A percentile compares a stretch with the other conserved stretches of the same genome.
phyloP scores from a whole-genome alignment of 768 basidiomycete genomes.

The Boletus coccyginus region DNA sequence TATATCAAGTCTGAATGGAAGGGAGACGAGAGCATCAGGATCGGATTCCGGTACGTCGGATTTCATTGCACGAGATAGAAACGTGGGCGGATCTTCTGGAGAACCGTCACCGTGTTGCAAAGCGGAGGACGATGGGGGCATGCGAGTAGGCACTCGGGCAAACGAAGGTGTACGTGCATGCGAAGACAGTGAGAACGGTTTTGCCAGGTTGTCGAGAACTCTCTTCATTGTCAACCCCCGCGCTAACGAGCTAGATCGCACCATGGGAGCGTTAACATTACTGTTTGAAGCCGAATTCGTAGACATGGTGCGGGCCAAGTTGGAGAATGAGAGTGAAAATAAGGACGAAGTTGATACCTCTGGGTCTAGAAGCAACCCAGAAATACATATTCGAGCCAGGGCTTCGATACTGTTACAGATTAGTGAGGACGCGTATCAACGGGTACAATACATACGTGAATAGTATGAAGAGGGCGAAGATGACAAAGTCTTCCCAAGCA shows the following conservation, averaged over 20 bases:
- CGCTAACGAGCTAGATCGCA: slow-evolving; percentile 36
- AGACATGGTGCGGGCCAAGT: slow-evolving; percentile 23
- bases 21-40: slow-evolving; percentile 36
- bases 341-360: slow-evolving; percentile 55
- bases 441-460: slow-evolving; percentile 66
- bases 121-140: not conserved
- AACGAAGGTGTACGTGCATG: slow-evolving; percentile 19
- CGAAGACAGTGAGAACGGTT: slow-evolving; percentile 51
- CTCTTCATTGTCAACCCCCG: slow-evolving; percentile 44
- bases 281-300: slow-evolving; percentile 27
- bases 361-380: slow-evolving; percentile 86
- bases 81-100: slow-evolving; percentile 47
- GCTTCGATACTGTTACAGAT: slow-evolving; percentile 65
- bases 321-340: slow-evolving; percentile 40
- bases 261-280: slow-evolving; percentile 14
- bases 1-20: slow-evolving; percentile 65
- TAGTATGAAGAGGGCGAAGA: slow-evolving; percentile 80
- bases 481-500: slow-evolving; percentile 81
- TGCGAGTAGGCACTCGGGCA: slow-evolving; percentile 8
- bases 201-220: slow-evolving; percentile 46
- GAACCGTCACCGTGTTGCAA: not conserved
- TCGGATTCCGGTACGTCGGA: slow-evolving; percentile 40
- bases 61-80: slow-evolving; percentile 47
- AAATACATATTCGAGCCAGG: slow-evolving; percentile 83
- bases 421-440: not conserved